Conservation (phyloP, 2,329 filamentous ascomycete genomes). For the Calonectria pseudoreteaudii region DNA sequence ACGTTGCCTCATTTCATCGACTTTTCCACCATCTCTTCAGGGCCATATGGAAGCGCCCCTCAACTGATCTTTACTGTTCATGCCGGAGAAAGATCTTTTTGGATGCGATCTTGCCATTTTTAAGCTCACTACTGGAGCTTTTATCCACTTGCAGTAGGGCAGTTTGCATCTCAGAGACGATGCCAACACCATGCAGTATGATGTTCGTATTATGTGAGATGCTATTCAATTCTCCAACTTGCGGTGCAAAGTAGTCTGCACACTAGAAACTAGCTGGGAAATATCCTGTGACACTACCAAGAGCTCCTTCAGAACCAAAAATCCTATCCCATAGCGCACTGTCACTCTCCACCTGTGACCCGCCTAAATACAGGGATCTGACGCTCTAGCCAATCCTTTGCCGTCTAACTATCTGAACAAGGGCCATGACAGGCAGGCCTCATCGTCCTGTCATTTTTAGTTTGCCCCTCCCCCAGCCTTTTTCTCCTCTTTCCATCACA, state of each 20-base stretch:
- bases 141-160: not conserved
- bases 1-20: slow-evolving; percentile 14
- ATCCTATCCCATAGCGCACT: not conserved
- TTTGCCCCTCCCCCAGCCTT: not conserved
- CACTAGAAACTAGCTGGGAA: not conserved
- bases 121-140: not conserved
- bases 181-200: not conserved
- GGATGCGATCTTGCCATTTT: not conserved
- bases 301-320: not conserved
- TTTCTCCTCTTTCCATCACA: not conserved
- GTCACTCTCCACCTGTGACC: not conserved
- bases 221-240: not conserved
- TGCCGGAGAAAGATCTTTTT: too few relatives aligned
- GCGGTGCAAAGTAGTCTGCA: not conserved
- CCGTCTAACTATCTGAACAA: not conserved
- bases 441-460: not conserved
- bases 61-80: not conserved
- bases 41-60: not conserved
- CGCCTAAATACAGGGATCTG: not conserved
- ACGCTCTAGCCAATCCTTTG: not conserved
- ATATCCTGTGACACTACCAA: slow-evolving; percentile 3
- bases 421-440: not conserved
- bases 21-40: not conserved
- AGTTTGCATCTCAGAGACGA: not conserved
- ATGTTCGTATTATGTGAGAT: not conserved